phyloP scores from a whole-genome alignment of 345 rosid species.

The Pseudoturritis turrita region DNA sequence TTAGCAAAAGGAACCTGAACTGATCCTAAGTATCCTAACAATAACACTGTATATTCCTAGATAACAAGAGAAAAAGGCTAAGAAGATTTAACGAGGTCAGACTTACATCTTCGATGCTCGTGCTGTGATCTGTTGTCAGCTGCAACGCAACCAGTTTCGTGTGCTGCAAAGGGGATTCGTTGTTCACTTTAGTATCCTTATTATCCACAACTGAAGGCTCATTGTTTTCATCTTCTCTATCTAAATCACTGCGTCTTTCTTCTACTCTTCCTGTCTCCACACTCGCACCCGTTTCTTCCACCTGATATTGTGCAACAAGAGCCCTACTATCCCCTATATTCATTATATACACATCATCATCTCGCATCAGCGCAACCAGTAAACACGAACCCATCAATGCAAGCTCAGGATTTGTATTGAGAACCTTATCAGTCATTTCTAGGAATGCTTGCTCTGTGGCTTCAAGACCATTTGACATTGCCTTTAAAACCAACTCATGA shows the following conservation, averaged over 20 bases:
- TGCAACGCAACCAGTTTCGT: constrained; percentile 73
- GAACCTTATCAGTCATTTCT: constrained; percentile 94
- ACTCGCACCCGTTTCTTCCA: constrained; percentile 32
- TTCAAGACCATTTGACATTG: constrained; percentile 81
- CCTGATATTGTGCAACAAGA: constrained; percentile 74
- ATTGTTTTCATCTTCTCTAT: constrained; percentile 46
- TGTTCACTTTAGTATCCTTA: constrained; percentile 22
- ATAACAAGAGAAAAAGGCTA: neutral
- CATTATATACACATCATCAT: constrained; percentile 95
- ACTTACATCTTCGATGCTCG: constrained; percentile 93
- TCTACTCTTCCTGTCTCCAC: constrained; percentile 28
- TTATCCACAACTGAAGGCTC: constrained; percentile 32
- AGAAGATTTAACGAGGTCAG: neutral
- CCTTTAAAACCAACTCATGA: constrained; percentile 71
- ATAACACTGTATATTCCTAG: neutral
- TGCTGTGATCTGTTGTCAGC: constrained; percentile 93
- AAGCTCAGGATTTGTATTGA: constrained; percentile 82
- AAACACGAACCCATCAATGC: constrained; percentile 98
- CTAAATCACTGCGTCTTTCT: constrained; percentile 30
- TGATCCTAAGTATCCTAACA: neutral
- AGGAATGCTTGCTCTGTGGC: constrained; percentile 71
- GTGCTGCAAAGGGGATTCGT: constrained; percentile 35
- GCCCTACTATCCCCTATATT: constrained; percentile 98
- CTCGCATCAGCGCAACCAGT: constrained; percentile 90
- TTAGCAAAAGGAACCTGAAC: neutral